These are phyloP conservation scores for Bassia scoparia DNA, from an alignment of 148 eudicot genomes.

Conservation along the genomic window DNA sequence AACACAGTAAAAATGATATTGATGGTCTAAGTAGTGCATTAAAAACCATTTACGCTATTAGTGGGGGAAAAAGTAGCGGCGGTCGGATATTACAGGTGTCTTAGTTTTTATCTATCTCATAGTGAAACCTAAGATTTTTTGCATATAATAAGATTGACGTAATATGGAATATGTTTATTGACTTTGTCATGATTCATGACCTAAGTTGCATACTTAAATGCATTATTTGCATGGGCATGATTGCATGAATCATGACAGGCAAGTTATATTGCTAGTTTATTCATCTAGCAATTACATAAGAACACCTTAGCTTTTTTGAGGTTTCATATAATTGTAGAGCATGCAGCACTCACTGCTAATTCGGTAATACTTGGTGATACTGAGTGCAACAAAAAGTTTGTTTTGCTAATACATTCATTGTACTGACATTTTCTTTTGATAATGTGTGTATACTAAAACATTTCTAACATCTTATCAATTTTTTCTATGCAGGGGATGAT, in stretches of 20 bases:
- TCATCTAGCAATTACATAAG: not conserved
- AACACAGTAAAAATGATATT: no score
- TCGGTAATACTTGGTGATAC: not conserved
- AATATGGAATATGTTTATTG: no score
- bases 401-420: no score
- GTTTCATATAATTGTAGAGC: not conserved
- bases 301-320: not conserved
- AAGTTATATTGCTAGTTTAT: not conserved
- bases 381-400: not conserved
- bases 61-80: no score
- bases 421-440: no score
- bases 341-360: not conserved
- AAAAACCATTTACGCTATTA: no score
- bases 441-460: not conserved
- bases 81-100: no score
- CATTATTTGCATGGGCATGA: not conserved
- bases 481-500: conserved; percentile 10
- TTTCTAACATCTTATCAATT: not conserved
- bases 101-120: no score
- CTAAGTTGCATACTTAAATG: not conserved
- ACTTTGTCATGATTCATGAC: not conserved
- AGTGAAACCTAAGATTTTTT: no score
- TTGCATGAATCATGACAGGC: not conserved
- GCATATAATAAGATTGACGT: no score
- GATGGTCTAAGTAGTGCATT: no score